These are phyloP conservation scores for Ophiorrhiza pumila DNA, from an alignment of 257 asterid genomes.

Conservation along the genomic window DNA sequence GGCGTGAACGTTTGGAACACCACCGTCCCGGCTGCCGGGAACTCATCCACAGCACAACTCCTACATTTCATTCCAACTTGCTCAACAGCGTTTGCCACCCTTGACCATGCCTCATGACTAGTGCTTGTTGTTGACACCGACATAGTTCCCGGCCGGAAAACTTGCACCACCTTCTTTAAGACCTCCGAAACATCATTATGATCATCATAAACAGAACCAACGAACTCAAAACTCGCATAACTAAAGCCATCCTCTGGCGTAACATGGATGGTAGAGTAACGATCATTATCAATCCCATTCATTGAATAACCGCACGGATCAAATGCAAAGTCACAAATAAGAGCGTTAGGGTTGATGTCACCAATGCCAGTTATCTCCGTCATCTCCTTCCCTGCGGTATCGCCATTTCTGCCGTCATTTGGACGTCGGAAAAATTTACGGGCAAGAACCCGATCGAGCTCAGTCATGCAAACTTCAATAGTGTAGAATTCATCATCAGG, in stretches of 20 bases:
- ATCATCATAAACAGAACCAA: slow-evolving; percentile 52
- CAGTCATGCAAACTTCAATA: slow-evolving; percentile 90
- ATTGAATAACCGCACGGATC: slow-evolving; percentile 96
- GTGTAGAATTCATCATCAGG: slow-evolving; percentile 37
- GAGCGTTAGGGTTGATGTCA: slow-evolving; percentile 45
- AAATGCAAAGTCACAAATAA: slow-evolving; percentile 80
- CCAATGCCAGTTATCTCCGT: slow-evolving; percentile 62
- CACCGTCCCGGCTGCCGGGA: slow-evolving; percentile 58
- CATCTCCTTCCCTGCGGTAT: slow-evolving; percentile 78
- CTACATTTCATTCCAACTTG: slow-evolving; percentile 70
- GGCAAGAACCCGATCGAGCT: slow-evolving; percentile 62
- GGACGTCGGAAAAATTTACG: slow-evolving; percentile 57
- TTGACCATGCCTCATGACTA: slow-evolving; percentile 50
- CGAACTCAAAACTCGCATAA: slow-evolving; percentile 86
- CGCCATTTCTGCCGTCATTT: slow-evolving; percentile 52
- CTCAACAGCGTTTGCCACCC: slow-evolving; percentile 55
- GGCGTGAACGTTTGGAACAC: slow-evolving; percentile 65
- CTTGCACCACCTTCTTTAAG: slow-evolving; percentile 52
- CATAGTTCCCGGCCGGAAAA: slow-evolving; percentile 67
- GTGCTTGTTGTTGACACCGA: slow-evolving; percentile 69
- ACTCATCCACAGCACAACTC: slow-evolving; percentile 64
- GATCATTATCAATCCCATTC: slow-evolving; percentile 72
- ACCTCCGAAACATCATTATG: slow-evolving; percentile 34
- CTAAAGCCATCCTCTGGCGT: slow-evolving; percentile 98
- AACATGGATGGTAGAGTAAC: slow-evolving; percentile 91